Base-by-base conservation (phyloP, 2,329 filamentous ascomycete genomes). In the Akanthomyces dipterigenus region DNA sequence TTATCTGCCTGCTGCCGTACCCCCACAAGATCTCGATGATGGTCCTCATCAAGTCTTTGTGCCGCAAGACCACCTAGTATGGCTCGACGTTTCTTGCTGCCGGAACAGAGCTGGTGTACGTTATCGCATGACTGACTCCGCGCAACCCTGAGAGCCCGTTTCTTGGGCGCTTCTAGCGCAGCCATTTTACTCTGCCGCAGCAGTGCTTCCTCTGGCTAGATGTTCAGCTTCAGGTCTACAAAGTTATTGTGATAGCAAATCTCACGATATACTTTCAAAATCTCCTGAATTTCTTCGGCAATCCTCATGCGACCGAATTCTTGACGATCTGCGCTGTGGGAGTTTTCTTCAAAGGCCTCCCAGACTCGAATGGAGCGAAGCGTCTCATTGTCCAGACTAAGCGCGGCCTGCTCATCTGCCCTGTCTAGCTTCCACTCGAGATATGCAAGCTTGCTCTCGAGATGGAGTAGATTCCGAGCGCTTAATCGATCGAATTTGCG, bases 281-380 rank as follows among this genome's bases (percentile, higher is more conserved):
- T 34, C 5, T 55, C 18, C 5, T 24, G 3, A 11, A 55, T 43
- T n/a, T 55, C 38, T 38, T 55, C 49, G 2, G 28, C 51, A 2
- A 61, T 24, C 6, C 49, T 2, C 22, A 61, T 55, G 3, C 55
- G 55, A 20, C 8, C 34, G 16, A 53, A 45, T 46, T 58, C 54
- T 31, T 26, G 46, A 22, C 26, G 53, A 3, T 18, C 26, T 5
- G 36, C 28, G 3, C 16, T 1, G 12, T 59, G 55, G 1, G 63
- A 49, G 3, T 63, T 62, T 38, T 54, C 36, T 22, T 62, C 55
- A 4, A 64, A 54, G 3, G 46, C 60, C 38, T 65, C 56, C 53
- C 62, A 63, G 1, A 38, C 40, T 5, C 40, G 16, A 3, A 55
- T 54, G 1, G 48, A 56, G 22, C 60, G 50, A 0, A 58, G 45